Conservation (phyloP, 805 yeast genomes). For the Pichia paraexigua region DNA sequence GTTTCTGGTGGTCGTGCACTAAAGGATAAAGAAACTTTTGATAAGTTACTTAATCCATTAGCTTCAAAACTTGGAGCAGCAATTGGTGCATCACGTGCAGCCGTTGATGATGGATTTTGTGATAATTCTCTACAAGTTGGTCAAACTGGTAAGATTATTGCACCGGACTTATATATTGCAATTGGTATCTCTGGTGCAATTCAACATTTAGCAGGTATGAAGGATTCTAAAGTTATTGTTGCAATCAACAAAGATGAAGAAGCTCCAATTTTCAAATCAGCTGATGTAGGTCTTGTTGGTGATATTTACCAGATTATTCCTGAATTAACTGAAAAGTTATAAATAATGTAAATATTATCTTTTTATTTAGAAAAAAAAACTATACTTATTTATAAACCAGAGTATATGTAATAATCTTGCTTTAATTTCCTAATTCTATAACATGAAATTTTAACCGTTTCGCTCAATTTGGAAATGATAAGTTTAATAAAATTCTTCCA, state of each 20-base stretch:
- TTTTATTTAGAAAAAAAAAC: not conserved
- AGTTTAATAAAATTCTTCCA: not conserved
- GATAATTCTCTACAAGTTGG: constrained; percentile 97
- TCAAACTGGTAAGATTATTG: constrained; percentile 96
- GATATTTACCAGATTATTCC: constrained; percentile 84
- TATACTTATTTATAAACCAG: not conserved
- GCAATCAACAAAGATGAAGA: constrained; percentile 94
- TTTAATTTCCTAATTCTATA: not conserved
- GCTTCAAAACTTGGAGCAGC: constrained; percentile 85
- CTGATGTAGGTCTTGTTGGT: constrained; percentile 85
- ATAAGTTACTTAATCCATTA: constrained; percentile 65
- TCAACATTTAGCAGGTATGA: constrained; percentile 98
- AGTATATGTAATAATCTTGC: not conserved
- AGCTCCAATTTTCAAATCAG: constrained; percentile 85
- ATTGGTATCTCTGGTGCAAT: constrained; percentile 96
- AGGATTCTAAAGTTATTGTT: constrained; percentile 87
- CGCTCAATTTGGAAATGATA: not conserved
- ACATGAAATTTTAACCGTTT: not conserved
- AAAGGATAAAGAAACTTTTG: constrained; percentile 83
- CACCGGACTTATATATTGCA: constrained; percentile 91
- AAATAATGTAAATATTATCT: constrained; percentile 2
- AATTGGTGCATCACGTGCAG: constrained; percentile 96
- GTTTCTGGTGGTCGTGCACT: constrained; percentile 94
- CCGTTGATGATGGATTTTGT: constrained; percentile 92
- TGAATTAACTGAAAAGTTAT: constrained; percentile 75